phyloP scores from a whole-genome alignment of 2,329 filamentous ascomycete genomes.

The Ophiostoma angusticollis region DNA sequence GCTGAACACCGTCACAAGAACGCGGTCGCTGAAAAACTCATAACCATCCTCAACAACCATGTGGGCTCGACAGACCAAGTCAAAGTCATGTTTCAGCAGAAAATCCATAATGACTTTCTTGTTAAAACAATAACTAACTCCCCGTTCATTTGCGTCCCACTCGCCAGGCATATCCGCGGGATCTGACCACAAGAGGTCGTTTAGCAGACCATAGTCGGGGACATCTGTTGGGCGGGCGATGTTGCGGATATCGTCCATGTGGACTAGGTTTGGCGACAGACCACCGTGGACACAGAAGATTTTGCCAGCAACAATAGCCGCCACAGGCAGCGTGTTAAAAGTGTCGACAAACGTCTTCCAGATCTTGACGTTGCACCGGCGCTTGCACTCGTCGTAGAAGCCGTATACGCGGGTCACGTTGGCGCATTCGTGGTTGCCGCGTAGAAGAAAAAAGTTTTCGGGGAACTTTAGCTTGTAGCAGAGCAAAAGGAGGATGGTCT shows the following conservation, averaged over 20 bases:
- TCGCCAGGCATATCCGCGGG: conserved; percentile 96
- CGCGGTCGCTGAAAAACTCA: conserved; percentile 93
- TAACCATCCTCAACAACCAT: conserved; percentile 99
- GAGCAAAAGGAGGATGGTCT: conserved; percentile 82
- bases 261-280: conserved; percentile 76
- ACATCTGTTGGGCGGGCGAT: conserved; percentile 95
- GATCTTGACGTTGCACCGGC: conserved; percentile 88
- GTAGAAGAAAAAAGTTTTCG: conserved; percentile 90
- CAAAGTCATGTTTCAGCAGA: conserved; percentile 86
- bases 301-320: conserved; percentile 91
- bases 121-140: conserved; percentile 96
- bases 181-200: conserved; percentile 94
- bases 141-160: conserved; percentile 94
- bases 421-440: conserved; percentile 93
- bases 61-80: conserved; percentile 90
- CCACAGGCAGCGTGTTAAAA: conserved; percentile 91
- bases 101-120: conserved; percentile 98
- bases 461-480: conserved; percentile 97
- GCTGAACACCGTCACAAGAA: conserved; percentile 93
- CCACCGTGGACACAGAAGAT: conserved; percentile 97
- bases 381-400: conserved; percentile 97
- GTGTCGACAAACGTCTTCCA: conserved; percentile 98
- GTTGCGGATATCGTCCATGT: conserved; percentile 97
- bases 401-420: conserved; percentile 93
- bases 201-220: conserved; percentile 87